Conservation (phyloP, 2,329 filamentous ascomycete species). For the Colletotrichum nymphaeae region DNA sequence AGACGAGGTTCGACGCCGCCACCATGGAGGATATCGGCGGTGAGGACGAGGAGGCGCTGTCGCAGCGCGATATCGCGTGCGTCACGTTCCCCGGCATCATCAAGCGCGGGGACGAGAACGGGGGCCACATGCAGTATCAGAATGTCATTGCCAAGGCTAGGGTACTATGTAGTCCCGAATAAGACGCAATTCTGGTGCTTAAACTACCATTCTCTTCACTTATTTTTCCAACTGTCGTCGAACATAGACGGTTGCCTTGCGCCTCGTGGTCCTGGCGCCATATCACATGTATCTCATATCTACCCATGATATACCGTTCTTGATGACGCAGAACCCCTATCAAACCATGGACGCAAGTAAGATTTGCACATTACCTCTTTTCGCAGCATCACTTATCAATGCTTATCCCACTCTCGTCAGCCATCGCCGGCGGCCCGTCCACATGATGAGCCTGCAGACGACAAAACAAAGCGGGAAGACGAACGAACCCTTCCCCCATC, state of each 20-base stretch:
- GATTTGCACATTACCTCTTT: not conserved
- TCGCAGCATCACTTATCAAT: not conserved
- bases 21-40: constrained; percentile 76
- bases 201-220: not conserved
- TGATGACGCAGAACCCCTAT: not conserved
- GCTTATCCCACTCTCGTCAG: not conserved
- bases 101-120: constrained; percentile 74
- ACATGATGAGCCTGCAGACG: not conserved
- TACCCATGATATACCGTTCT: no score
- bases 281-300: not conserved
- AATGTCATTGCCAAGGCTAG: constrained; percentile 76
- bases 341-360: not conserved
- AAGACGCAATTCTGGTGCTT: constrained; percentile 33
- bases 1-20: constrained; percentile 64
- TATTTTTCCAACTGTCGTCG: not conserved
- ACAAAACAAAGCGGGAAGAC: not conserved
- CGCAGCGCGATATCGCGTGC: constrained; percentile 66
- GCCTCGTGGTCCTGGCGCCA: not conserved
- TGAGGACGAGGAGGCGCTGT: constrained; percentile 67
- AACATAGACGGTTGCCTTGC: not conserved
- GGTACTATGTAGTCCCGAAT: constrained; percentile 68
- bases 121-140: constrained; percentile 67
- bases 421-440: constrained; percentile 2
- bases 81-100: constrained; percentile 73
- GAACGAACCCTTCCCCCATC: not conserved